A percentile compares a stretch with the other conserved stretches of the same genome.
These are phyloP conservation scores for Pseudogymnoascus sp. DNA, from an alignment of 2,329 filamentous ascomycete genomes.

Conservation along the genomic window DNA sequence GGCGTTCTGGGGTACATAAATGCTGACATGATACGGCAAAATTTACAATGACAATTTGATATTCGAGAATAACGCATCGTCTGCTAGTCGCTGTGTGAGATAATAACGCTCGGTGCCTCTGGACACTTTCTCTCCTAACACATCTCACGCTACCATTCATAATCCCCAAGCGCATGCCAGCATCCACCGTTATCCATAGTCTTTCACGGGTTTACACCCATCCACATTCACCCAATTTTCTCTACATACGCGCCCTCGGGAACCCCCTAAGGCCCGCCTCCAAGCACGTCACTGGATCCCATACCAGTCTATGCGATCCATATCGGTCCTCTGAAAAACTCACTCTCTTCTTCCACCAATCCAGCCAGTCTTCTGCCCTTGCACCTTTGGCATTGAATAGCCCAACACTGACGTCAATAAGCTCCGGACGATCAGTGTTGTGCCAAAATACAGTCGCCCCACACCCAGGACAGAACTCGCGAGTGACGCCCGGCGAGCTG, in stretches of 20 bases:
- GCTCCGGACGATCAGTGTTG: slow-evolving; percentile 41
- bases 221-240: too few relatives aligned
- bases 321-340: slow-evolving; percentile 40
- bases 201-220: too few relatives aligned
- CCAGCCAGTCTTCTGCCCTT: slow-evolving; percentile 50
- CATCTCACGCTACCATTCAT: neutral
- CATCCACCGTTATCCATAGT: neutral
- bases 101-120: neutral
- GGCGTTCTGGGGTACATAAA: slow-evolving; percentile 9
- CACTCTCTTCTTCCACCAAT: slow-evolving; percentile 53
- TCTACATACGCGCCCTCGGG: neutral
- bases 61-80: neutral
- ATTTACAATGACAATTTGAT: neutral
- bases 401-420: slow-evolving; percentile 60
- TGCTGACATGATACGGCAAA: neutral
- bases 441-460: slow-evolving; percentile 61
- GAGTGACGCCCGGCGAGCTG: slow-evolving; percentile 45
- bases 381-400: slow-evolving; percentile 47
- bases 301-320: neutral
- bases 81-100: neutral
- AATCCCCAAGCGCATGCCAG: neutral
- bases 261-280: neutral
- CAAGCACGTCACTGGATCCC: neutral
- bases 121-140: neutral
- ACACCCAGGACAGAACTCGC: slow-evolving; percentile 56